Conservation (phyloP, 1,139 yeast species). For the Saccharomyces hybrid region DNA sequence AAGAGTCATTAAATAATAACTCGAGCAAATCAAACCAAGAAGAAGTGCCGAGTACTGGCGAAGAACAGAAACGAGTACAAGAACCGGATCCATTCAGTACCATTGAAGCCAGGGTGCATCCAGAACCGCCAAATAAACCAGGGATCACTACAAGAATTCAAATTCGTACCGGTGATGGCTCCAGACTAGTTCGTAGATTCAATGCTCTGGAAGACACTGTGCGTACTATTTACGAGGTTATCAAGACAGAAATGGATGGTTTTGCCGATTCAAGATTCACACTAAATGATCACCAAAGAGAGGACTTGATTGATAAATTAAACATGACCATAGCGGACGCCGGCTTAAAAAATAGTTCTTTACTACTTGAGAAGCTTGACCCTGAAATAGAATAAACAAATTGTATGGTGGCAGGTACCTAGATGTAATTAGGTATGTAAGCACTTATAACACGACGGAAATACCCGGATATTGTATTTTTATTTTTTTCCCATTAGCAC, state of each 20-base stretch:
- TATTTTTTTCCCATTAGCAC: neutral
- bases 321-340: constrained; percentile 62
- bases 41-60: constrained; percentile 10
- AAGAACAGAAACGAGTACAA: constrained; percentile 19
- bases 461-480: neutral
- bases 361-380: constrained; percentile 50
- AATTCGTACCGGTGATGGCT: constrained; percentile 79
- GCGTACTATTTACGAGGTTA: constrained; percentile 49
- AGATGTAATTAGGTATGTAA: neutral
- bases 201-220: constrained; percentile 47
- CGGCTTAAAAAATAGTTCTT: constrained; percentile 73
- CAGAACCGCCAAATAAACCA: constrained; percentile 53
- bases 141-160: constrained; percentile 70
- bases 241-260: constrained; percentile 46
- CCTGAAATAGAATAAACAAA: constrained; percentile 6
- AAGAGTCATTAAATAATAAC: constrained; percentile 46
- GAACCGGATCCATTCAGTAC: constrained; percentile 27
- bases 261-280: constrained; percentile 45
- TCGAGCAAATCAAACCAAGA: constrained; percentile 8
- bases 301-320: constrained; percentile 54
- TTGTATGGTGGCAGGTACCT: neutral
- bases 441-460: neutral
- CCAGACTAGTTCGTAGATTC: constrained; percentile 72
- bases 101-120: constrained; percentile 41
- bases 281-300: constrained; percentile 54